phyloP scores from a whole-genome alignment of 2,329 filamentous ascomycete genomes.

The Rutstroemia sydowiana region DNA sequence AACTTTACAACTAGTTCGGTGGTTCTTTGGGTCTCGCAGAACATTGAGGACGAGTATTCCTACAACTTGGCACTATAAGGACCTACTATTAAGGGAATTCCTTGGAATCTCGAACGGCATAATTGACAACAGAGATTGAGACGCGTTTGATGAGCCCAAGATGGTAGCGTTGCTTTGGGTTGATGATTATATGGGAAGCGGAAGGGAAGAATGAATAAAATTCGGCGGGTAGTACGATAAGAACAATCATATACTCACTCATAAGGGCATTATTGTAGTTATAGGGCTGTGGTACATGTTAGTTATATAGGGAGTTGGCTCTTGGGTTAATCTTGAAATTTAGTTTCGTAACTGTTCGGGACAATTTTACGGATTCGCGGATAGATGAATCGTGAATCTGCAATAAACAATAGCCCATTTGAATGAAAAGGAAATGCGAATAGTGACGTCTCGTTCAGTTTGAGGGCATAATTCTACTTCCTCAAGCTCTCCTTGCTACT shows the following conservation, averaged over 20 bases:
- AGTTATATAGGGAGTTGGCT: conserved; percentile 3
- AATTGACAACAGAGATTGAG: background rate
- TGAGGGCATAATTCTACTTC: no score
- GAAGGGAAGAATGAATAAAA: background rate
- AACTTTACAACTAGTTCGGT: conserved; percentile 42
- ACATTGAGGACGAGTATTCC: conserved; percentile 66
- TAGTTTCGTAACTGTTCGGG: background rate
- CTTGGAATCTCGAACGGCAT: background rate
- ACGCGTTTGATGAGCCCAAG: background rate
- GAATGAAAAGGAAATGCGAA: no score
- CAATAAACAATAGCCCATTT: background rate
- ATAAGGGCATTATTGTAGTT: conserved; percentile 1
- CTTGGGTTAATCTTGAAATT: background rate
- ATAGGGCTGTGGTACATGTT: conserved; percentile 2
- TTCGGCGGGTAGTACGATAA: background rate
- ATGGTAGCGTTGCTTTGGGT: background rate
- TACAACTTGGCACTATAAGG: conserved; percentile 55
- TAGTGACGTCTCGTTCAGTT: no score
- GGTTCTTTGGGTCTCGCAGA: conserved; percentile 62
- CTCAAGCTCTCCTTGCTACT: no score
- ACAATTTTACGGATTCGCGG: background rate
- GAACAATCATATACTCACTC: conserved; percentile 1
- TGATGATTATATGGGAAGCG: background rate
- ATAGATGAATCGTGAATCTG: background rate
- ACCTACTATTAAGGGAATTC: no score